Base-by-base conservation (phyloP, 805 yeast genomes). In the Pichia deserticola region DNA sequence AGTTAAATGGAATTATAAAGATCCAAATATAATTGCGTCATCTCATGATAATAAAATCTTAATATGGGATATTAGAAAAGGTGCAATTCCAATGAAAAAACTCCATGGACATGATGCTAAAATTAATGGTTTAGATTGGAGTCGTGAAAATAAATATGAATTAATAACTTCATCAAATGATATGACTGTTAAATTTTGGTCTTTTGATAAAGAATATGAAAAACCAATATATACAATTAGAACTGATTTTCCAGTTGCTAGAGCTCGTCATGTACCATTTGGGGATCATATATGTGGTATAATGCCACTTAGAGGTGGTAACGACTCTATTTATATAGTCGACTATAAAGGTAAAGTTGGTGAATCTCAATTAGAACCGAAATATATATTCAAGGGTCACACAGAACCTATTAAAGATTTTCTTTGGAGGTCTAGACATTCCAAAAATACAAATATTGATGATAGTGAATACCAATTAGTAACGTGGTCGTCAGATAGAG, bases 401-500 rank as follows among this genome's bases (percentile, higher is more conserved):
- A 73, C 78, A 1, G 95, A 85, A 44, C 85, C 93, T 1, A 84
- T 93, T 15, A 84, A 82, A 38, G 98, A 93, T 61, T 89, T 92
- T 60, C 69, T 89, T 1, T 92, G 97, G 96, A 73, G 98, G 55
- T 70, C 79, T 7, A 73, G 89, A 36, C 77, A 81, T 50, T 63
- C 74, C 1, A 63, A 71, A 4, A 51, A 63, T 36, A 62, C 72
- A 1, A 64, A 60, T 0, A 58, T 76, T 12, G 83, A 82, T 56
- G 89, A 87, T 68, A 72, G 92, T 48, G 96, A 90, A 51, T 93
- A 79, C 61, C 98, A 93, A 64, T 65, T 93, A 45, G 92, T 93
- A 1, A 88, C 98, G 0, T 92, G 98, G 97, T 84, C 95, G 1
- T 82, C 86, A 46, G 98, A 93, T 62, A 79, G 82, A 56, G 95